Evolutionary conservation across 2,329 filamentous ascomycete genomes (phyloP), one percentile per base, ranked within the genome.

Genomic region (Fusarium brachygibbosum): DNA sequence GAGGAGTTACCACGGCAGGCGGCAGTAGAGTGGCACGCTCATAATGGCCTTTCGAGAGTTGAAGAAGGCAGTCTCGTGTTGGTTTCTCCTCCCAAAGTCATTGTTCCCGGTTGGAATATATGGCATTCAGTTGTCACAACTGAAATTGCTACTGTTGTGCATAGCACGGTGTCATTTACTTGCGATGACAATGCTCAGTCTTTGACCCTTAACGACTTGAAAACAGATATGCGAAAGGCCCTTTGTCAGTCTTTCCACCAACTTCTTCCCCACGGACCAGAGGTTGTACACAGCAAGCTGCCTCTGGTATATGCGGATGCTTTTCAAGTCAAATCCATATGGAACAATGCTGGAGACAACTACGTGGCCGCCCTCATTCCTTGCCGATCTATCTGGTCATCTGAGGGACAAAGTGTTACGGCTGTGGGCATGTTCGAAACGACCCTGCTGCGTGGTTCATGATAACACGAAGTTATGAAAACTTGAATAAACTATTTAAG

Each of bases 1-100:
- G 86, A 90, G 42, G 87, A 90, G 69, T 84, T 99, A 14, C 96
- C 96, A 2, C 87, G 93, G 21, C 84, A 82, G 17, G 91, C 91
- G 29, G 84, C 84, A 37, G 88, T 98, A 13, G 96, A 99, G 81
- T 99, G 95, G 94, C 91, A 93, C 71, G 90, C 85, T 2, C 87
- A 91, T 59, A 76, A 88, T 5, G 92, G 93, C 0, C 78, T 91
- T 9, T 77, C 78, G 12, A 59, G 69, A 25, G 63, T 82, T 6
- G 63, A 69, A 6, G 73, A 78, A 48, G 59, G 72, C 16, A 74
- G 70, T 6, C 73, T 74, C 32, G 75, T 77, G 60, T 66, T 77
- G 45, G 41, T 70, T 13, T 58, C 56, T 25, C 56, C 67, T 23
- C 48, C 59, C 12, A 63, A 75, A 35, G 51, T 68, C 11, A 62